Evolutionary conservation across 208 protist species (phyloP), one percentile per base, ranked within the genome.

Genomic region (Kentomonas sorsogonicus): DNA sequence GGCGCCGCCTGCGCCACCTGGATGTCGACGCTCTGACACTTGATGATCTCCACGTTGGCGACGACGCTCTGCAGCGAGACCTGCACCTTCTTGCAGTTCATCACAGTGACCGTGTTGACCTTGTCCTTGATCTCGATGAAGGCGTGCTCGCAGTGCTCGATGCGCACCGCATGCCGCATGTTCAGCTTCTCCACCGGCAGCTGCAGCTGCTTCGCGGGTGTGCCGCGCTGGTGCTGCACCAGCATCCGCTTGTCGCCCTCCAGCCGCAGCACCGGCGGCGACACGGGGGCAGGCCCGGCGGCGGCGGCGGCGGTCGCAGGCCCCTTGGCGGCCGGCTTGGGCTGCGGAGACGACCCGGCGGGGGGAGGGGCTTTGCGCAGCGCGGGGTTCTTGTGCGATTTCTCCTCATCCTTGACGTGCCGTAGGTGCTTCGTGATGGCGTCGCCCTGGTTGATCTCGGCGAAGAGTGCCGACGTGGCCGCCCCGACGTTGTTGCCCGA

Each of bases 331-430:
- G n/a, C n/a, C n/a, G n/a, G n/a, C n/a, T n/a, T n/a, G n/a, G n/a
- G n/a, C n/a, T n/a, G n/a, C n/a, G n/a, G n/a, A n/a, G n/a, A n/a
- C n/a, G n/a, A n/a, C n/a, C n/a, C n/a, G n/a, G n/a, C n/a, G n/a
- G n/a, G n/a, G n/a, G n/a, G n/a, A n/a, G n/a, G n/a, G n/a, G n/a
- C n/a, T n/a, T n/a, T n/a, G n/a, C n/a, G n/a, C n/a, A n/a, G n/a
- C n/a, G n/a, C 66, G 56, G 84, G 84, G 54, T 82, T 72, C 63
- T 89, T 91, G 67, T 93, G 87, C 6, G 62, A 46, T 63, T 93
- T 91, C 60, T 87, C 48, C 23, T 77, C 68, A 58, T 89, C 81
- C 29, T 63, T 68, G 13, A 93, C 83, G 65, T 91, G 79, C 36
- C 83, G 82, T 30, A 93, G 77, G 2, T 68, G 72, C 2, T 67